Base-by-base conservation (phyloP, 2,329 filamentous ascomycete species). In the Pezicula carpinea region DNA sequence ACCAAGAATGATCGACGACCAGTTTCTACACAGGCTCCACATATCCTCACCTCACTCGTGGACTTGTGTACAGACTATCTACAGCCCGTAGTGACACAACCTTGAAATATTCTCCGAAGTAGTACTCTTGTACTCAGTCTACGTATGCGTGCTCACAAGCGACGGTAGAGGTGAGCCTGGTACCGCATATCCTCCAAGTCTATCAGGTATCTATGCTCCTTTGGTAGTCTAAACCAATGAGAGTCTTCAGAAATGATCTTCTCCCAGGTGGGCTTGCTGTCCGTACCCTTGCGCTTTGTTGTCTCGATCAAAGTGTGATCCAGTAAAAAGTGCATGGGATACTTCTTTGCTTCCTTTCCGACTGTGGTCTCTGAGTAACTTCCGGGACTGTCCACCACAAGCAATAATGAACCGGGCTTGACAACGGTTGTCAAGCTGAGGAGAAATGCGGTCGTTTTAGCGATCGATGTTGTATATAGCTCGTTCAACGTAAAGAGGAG, bases 401-500 rank as follows among this genome's bases (percentile, higher is more conserved):
- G 77, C 1, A 97, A 70, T 33, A 92, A 65, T 2, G 88, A 80
- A 1, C 81, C 84, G 0, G 71, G 50, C 0, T 73, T 68, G 2
- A 87, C 63, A 1, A 69, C 55, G 2, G 77, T 70, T 0, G 86
- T 88, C 15, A 96, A 69, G 1, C 72, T 72, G 4, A 89, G 75
- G 0, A 99, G 73, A 54, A 97, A 84, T 3, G 73, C 72, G 0
- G 92, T 95, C 0, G 92, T 89, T 56, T 82, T 80, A 2, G 82
- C 74, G 40, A 82, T 72, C 1, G 84, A 89, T 0, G 80, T 74
- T 0, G 87, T 85, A 71, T 96, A 97, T 0, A 99, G 81, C 68
- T 99, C 93, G 65, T 97, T 97, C 39, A 97, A 77, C 0, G 92
- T 96, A 73, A 97, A 99, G 68, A 97, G 80, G 11, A 97, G 69